A percentile compares a stretch with the other conserved stretches of the same genome.
These are phyloP conservation scores for Scutellaria barbata DNA, from an alignment of 257 asterid species.

Conservation along the genomic window DNA sequence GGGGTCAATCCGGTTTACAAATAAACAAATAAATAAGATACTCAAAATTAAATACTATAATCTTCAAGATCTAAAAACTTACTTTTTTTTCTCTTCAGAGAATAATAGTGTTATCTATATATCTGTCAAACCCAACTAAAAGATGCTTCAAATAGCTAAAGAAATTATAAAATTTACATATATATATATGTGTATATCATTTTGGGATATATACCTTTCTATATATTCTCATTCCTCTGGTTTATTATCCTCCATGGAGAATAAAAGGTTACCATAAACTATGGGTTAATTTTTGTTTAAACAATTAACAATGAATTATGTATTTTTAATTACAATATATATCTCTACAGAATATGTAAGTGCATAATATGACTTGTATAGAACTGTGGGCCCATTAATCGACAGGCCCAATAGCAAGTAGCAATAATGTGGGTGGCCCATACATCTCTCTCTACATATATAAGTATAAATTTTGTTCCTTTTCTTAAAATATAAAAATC, in stretches of 20 bases:
- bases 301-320: too few relatives aligned
- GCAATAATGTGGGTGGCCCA: conserved; percentile 20
- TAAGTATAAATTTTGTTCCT: too few relatives aligned
- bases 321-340: too few relatives aligned
- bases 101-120: background rate
- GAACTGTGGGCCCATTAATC: conserved; percentile 30
- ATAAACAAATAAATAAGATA: too few relatives aligned
- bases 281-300: too few relatives aligned
- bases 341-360: too few relatives aligned
- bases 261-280: conserved; percentile 1
- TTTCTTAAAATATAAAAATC: background rate
- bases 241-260: conserved; percentile 34
- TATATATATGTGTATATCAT: background rate
- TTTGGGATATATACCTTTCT: conserved; percentile 15
- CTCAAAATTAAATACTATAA: too few relatives aligned
- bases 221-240: conserved; percentile 37
- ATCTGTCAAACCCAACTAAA: background rate
- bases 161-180: background rate
- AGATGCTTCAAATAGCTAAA: conserved; percentile 29
- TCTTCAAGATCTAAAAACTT: too few relatives aligned
- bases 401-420: conserved; percentile 32
- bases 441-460: background rate
- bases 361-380: conserved; percentile 17
- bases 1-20: too few relatives aligned
- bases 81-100: background rate